A percentile compares a stretch with the other conserved stretches of the same genome.
These are phyloP conservation scores for Metahyphopichia silvanorum DNA, from an alignment of 805 yeast species.

Conservation along the genomic window DNA sequence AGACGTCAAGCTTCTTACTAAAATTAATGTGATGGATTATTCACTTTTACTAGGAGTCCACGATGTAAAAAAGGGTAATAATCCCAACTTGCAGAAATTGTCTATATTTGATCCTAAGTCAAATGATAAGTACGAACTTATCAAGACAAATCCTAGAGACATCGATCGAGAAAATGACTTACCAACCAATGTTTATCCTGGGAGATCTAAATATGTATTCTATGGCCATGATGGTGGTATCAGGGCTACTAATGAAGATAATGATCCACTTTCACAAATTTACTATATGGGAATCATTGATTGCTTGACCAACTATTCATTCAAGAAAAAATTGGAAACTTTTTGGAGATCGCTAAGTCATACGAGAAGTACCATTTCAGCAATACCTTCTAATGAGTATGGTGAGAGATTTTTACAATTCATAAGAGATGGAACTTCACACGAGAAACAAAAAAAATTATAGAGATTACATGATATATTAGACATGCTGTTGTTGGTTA, in stretches of 20 bases:
- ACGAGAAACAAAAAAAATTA: conserved; percentile 9
- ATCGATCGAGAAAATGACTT: conserved; percentile 40
- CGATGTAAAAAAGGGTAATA: conserved; percentile 61
- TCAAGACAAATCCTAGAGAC: conserved; percentile 45
- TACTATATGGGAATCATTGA: conserved; percentile 94
- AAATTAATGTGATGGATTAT: conserved; percentile 91
- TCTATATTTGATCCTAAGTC: conserved; percentile 45
- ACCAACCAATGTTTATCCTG: conserved; percentile 42
- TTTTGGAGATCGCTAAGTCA: conserved; percentile 75
- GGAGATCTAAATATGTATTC: conserved; percentile 53
- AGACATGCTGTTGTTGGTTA: too few species aligned
- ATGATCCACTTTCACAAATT: conserved; percentile 61
- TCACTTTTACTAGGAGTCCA: conserved; percentile 87
- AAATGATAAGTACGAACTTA: conserved; percentile 33
- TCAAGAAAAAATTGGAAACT: conserved; percentile 78
- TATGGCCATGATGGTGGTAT: conserved; percentile 86
- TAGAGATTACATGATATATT: too few species aligned
- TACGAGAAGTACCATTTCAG: conserved; percentile 69
- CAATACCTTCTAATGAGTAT: conserved; percentile 87
- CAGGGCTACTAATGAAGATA: conserved; percentile 60
- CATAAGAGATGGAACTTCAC: conserved; percentile 42
- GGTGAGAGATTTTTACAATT: conserved; percentile 82
- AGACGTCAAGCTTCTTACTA: conserved; percentile 72
- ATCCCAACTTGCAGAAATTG: conserved; percentile 31
- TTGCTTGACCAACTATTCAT: conserved; percentile 78